These are phyloP conservation scores for Ogataea populi-albae DNA, from an alignment of 805 yeast species.

Conservation along the genomic window DNA sequence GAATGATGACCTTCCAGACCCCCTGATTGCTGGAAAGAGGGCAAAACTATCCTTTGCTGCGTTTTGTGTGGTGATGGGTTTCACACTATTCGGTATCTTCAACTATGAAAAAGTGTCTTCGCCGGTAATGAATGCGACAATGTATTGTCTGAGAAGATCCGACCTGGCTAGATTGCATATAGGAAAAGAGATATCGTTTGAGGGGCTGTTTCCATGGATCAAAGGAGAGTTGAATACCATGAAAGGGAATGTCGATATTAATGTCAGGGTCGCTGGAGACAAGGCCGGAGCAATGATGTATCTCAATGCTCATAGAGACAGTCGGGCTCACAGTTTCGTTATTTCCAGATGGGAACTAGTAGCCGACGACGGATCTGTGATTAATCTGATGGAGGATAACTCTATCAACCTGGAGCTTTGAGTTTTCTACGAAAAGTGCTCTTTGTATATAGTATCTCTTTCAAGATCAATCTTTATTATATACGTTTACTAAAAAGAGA, in stretches of 20 bases:
- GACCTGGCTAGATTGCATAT: constrained; percentile 55
- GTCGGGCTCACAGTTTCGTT: constrained; percentile 52
- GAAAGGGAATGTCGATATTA: constrained; percentile 73
- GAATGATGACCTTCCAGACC: constrained; percentile 81
- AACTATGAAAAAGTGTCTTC: constrained; percentile 91
- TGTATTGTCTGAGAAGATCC: constrained; percentile 82
- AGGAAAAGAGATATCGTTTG: constrained; percentile 75
- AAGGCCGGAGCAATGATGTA: constrained; percentile 51
- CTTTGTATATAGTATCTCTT: no score
- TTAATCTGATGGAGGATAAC: constrained; percentile 51
- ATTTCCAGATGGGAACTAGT: constrained; percentile 63
- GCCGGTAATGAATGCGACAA: constrained; percentile 82
- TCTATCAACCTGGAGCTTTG: constrained; percentile 28
- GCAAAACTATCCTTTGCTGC: constrained; percentile 52
- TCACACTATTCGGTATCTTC: constrained; percentile 64
- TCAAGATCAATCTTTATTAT: no score
- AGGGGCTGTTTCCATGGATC: constrained; percentile 84
- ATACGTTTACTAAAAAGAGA: no score
- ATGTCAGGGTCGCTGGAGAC: constrained; percentile 68
- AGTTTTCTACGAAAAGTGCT: no score
- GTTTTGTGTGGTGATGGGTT: constrained; percentile 53
- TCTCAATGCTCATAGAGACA: constrained; percentile 69
- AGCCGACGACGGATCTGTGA: constrained; percentile 39
- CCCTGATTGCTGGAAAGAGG: constrained; percentile 51
- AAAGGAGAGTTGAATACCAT: constrained; percentile 81